Evolutionary conservation across 106 monocot genomes (phyloP), one percentile per base, ranked within the genome.

Genomic region (Triglochin maritima): DNA sequence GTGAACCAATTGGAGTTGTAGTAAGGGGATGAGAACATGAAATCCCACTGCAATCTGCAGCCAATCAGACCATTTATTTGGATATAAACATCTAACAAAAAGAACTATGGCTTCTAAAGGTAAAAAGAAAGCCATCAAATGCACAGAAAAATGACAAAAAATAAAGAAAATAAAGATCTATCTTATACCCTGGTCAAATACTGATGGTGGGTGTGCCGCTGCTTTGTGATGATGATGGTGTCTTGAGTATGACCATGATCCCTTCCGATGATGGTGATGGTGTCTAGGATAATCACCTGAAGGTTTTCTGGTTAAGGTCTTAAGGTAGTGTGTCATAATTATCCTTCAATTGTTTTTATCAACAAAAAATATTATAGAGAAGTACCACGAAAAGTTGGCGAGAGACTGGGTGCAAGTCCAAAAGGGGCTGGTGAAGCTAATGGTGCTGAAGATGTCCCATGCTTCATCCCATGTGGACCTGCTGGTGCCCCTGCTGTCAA

Each of bases 1-100:
- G 94, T 15, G 94, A 87, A 44, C 83, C 94, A 69, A 87, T 70
- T 65, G 90, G 85, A 71, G 85, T 79, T 53, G 65, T 57, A 45
- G 90, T 95, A 50, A 87, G 67, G 8, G 90, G 85, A 17, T 77
- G 85, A 66, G 79, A 77, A 76, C 90, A 90, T 9, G 68, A 29
- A 3, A 82, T 58, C 4, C 72, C 79, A 66, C 66, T 57, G 56
- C 75, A 75, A 43, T 75, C 75, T 75, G 67, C 57, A 68, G 52
- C 52, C 42, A 66, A 49, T 16, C 9, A 65, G 3, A 49, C 50
- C 7, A 11, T 65, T 13, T 16, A 65, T 50, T 7, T 15, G 49
- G 8, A 7, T 65, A 52, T 52, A 52, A 52, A 8, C 52, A 0
- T 7, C 52, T 8, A 52, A 52, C 11, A 52, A 8, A 29, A 29